Evolutionary conservation across 148 eudicot species (phyloP), one percentile per base, ranked within the genome.

Genomic region (Vaccinium corymbosum): DNA sequence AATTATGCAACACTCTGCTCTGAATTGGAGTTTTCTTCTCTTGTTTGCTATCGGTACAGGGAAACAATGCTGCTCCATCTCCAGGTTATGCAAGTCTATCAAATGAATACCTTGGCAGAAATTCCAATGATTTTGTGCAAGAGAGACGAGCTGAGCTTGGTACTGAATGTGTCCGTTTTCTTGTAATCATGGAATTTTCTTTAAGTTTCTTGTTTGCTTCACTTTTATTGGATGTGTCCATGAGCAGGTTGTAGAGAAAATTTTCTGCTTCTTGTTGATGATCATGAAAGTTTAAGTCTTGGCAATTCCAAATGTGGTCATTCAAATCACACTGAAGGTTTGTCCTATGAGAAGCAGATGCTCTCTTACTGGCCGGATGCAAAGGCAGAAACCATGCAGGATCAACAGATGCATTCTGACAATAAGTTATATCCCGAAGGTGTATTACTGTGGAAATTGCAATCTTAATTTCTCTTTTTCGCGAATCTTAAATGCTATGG

Each of bases 211-310:
- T 85, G 22, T 80, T 14, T 87, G 84, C 32, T 79, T 82, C 38
- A 82, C 68, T 9, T 70, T 49, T 62, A 15, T 86, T 83, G 72
- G 76, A 50, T 27, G 79, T 62, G 80, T 83, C 61, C 35, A 17
- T 82, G 85, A 83, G 86, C 91, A 93, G 98, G 94, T 46, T 87
- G 91, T 85, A 90, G 90, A 89, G 98, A 95, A 52, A 97, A 95
- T 90, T 51, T 89, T 70, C 85, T 92, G 13, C 59, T 86, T 71
- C 83, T 88, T 74, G 27, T n/a, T 80, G 93, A 93, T 84, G 92
- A 93, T 82, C 82, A 86, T 49, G 84, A 83, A 85, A 90, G 88
- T 82, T 90, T 89, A 70, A 68, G 77, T 64, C 35, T 52, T 38
- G 93, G 87, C 64, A 87, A 83, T 87, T 81, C 83, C 29, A 88